A percentile compares a stretch with the other conserved stretches of the same genome.
Conservation (phyloP, 1,284 basidiomycete species). For the Sanghuangporus baumii region DNA sequence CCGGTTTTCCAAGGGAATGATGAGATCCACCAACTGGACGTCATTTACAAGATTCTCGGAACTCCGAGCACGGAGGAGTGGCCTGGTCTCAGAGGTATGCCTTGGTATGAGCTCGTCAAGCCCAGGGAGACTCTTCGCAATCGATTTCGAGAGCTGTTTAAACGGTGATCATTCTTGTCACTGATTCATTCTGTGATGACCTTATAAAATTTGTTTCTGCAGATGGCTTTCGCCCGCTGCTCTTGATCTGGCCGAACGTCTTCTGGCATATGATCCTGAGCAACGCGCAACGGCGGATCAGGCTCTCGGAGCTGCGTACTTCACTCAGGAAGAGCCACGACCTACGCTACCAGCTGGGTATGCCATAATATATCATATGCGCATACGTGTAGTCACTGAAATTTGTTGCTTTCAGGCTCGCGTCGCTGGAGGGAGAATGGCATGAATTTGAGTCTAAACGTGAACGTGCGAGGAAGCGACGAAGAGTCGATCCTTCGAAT, state of each 20-base stretch:
- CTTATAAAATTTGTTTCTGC: constrained; percentile 13
- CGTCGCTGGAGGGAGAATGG: constrained; percentile 86
- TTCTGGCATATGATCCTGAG: constrained; percentile 82
- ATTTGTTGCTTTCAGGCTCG: constrained; percentile 37
- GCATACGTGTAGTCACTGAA: constrained; percentile 1
- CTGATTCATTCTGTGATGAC: neutral
- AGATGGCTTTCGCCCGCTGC: constrained; percentile 83
- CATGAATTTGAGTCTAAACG: constrained; percentile 89
- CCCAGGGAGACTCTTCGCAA: constrained; percentile 71
- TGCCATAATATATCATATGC: constrained; percentile 28
- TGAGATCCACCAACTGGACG: constrained; percentile 95
- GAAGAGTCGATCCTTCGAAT: constrained; percentile 39
- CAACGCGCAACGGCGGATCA: constrained; percentile 74
- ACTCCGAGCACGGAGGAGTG: constrained; percentile 82
- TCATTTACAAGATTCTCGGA: constrained; percentile 87
- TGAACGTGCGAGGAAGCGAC: constrained; percentile 72
- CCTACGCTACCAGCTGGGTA: constrained; percentile 78
- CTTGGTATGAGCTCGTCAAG: constrained; percentile 98
- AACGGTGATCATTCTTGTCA: constrained; percentile 49
- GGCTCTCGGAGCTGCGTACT: constrained; percentile 82
- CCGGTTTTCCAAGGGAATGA: constrained; percentile 96
- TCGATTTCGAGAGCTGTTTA: constrained; percentile 73
- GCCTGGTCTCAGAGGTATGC: constrained; percentile 78
- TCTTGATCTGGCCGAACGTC: constrained; percentile 76
- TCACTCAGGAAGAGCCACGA: constrained; percentile 69